Percentiles rank a stretch among this genome's conserved stretches.
Conservation (phyloP, 805 yeast genomes). For the Limtongozyma cylindracea region DNA sequence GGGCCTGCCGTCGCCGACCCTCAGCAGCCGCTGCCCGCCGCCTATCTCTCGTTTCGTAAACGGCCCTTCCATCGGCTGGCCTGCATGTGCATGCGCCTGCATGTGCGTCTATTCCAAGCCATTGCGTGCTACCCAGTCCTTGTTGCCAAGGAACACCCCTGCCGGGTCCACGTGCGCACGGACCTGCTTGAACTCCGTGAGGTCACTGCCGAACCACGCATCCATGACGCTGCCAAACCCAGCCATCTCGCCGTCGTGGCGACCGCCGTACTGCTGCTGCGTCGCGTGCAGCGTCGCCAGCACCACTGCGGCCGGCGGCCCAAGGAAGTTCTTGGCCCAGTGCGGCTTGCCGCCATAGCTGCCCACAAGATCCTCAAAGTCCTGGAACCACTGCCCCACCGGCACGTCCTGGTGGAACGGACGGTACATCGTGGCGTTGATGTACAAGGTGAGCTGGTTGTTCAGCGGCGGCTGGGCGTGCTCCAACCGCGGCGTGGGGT, state of each 20-base stretch:
- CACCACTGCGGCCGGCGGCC: too few species aligned
- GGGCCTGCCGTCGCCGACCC: too few species aligned
- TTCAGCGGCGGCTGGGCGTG: too few species aligned
- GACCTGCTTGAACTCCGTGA: constrained; percentile 30
- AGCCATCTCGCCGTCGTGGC: constrained; percentile 43
- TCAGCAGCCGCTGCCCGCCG: too few species aligned
- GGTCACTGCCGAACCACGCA: constrained; percentile 61
- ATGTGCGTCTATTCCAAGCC: too few species aligned
- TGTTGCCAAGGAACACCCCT: constrained; percentile 56
- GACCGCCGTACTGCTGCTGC: constrained; percentile 13
- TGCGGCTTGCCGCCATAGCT: constrained; percentile 86
- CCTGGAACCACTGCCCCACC: constrained; percentile 54
- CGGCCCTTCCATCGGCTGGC: too few species aligned
- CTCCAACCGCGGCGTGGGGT: constrained; percentile 29
- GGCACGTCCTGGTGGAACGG: constrained; percentile 67
- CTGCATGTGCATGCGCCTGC: too few species aligned
- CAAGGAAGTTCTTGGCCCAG: constrained; percentile 93
- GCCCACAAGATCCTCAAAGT: constrained; percentile 57
- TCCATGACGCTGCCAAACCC: constrained; percentile 49
- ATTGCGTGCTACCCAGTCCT: constrained; percentile 61
- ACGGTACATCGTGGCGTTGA: constrained; percentile 88
- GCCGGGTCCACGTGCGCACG: constrained; percentile 56
- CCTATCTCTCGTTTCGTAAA: too few species aligned
- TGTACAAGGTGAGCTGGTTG: constrained; percentile 58
- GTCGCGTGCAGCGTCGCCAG: constrained; percentile 11